A percentile compares a stretch with the other conserved stretches of the same genome.
Conservation (phyloP, 371 early-diverging fungal genomes). For the Coemansia sp. region DNA sequence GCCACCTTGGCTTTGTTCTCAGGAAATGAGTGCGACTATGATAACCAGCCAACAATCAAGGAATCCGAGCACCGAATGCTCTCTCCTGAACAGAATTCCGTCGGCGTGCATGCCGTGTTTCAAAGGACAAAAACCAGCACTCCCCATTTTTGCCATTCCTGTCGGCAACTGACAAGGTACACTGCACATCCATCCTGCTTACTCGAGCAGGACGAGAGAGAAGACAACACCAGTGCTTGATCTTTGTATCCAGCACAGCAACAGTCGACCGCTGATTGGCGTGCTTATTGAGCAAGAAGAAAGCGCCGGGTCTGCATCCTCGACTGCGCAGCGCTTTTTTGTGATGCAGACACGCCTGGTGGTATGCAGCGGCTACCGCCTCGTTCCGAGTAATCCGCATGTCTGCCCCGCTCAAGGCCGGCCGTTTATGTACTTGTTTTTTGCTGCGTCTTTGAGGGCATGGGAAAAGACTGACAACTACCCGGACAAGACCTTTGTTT, state of each 20-base stretch:
- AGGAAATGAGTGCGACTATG: slow-evolving; percentile 3
- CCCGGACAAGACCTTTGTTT: not conserved
- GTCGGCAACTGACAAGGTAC: slow-evolving; percentile 12
- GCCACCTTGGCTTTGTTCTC: not conserved
- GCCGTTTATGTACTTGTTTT: not conserved
- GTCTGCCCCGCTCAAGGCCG: not conserved
- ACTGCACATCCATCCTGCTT: not conserved
- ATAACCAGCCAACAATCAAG: slow-evolving; percentile 6
- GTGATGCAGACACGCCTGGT: not conserved
- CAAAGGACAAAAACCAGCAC: not conserved
- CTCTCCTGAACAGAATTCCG: not conserved
- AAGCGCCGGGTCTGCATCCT: not conserved
- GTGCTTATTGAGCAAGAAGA: not conserved
- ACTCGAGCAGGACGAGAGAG: not conserved
- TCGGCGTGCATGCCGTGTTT: not conserved
- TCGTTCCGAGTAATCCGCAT: not conserved
- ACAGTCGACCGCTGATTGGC: no score
- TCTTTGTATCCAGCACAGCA: no score
- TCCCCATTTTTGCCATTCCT: not conserved
- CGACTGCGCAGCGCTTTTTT: not conserved
- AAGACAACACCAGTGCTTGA: no score
- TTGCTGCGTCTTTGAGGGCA: not conserved
- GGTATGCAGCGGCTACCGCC: slow-evolving; percentile 7
- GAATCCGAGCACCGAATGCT: slow-evolving; percentile 3
- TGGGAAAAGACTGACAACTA: not conserved